A percentile compares a stretch with the other conserved stretches of the same genome.
phyloP scores from a whole-genome alignment of 2,329 filamentous ascomycete species.

The Knoxdaviesia capensis region DNA sequence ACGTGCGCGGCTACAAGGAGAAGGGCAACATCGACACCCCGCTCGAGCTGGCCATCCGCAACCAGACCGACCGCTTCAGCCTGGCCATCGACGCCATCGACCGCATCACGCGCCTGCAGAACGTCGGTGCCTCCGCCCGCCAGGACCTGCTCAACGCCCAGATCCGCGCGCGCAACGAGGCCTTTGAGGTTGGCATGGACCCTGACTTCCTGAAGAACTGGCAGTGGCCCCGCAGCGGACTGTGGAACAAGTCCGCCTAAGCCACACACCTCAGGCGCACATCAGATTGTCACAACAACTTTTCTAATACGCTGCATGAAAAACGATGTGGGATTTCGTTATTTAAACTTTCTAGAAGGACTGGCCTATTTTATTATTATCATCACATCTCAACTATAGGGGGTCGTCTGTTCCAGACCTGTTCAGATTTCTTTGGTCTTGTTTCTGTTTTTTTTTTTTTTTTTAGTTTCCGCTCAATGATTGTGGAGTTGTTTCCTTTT shows the following conservation, averaged over 20 bases:
- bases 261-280: too few relatives aligned
- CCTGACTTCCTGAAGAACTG: constrained; percentile 44
- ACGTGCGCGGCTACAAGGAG: constrained; percentile 63
- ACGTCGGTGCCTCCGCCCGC: constrained; percentile 39
- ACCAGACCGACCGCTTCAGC: constrained; percentile 58
- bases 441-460: too few relatives aligned
- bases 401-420: too few relatives aligned
- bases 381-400: too few relatives aligned
- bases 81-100: constrained; percentile 62
- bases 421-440: too few relatives aligned
- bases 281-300: too few relatives aligned
- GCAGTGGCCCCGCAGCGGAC: constrained; percentile 35
- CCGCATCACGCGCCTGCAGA: constrained; percentile 38
- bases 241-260: constrained; percentile 13
- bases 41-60: constrained; percentile 58
- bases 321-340: too few relatives aligned
- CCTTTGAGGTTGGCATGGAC: constrained; percentile 52
- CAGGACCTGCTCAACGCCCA: constrained; percentile 45
- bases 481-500: too few relatives aligned
- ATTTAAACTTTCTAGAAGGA: too few relatives aligned
- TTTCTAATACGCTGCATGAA: too few relatives aligned
- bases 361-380: too few relatives aligned
- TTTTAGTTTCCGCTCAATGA: too few relatives aligned
- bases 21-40: constrained; percentile 75
- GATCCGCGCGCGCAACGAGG: constrained; percentile 40